Conservation (phyloP, 2,329 filamentous ascomycete genomes). For the Pseudogymnoascus sp. region DNA sequence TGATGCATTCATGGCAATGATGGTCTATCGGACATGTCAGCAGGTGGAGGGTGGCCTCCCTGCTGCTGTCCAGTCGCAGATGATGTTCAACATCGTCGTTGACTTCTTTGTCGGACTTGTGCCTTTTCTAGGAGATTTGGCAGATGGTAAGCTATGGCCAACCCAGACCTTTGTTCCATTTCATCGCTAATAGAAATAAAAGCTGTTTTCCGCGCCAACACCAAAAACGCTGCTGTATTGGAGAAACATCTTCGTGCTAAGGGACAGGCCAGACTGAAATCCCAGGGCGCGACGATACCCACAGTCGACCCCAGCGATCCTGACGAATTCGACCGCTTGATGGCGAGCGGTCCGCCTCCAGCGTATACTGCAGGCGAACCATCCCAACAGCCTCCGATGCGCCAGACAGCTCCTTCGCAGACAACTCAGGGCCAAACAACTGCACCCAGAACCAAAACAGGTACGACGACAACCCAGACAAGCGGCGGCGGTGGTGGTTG, state of each 20-base stretch:
- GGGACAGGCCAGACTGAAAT: slow-evolving; percentile 49
- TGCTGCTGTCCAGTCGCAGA: slow-evolving; percentile 50
- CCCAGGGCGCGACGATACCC: slow-evolving; percentile 40
- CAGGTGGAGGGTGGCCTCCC: slow-evolving; percentile 73
- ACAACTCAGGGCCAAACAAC: slow-evolving; percentile 11
- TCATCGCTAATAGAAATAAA: slow-evolving; percentile 18
- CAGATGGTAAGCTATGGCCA: slow-evolving; percentile 67
- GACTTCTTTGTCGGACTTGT: slow-evolving; percentile 69
- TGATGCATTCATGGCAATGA: slow-evolving; percentile 65
- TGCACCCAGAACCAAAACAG: slow-evolving; percentile 11
- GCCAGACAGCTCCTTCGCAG: slow-evolving; percentile 13
- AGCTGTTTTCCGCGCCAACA: slow-evolving; percentile 64
- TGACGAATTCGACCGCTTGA: slow-evolving; percentile 40
- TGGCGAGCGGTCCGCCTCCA: slow-evolving; percentile 25
- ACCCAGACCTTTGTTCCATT: slow-evolving; percentile 60
- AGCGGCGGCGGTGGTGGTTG: slow-evolving; percentile 21
- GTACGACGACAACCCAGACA: slow-evolving; percentile 10
- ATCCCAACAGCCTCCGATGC: slow-evolving; percentile 13
- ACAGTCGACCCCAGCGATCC: slow-evolving; percentile 46
- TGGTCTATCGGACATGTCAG: slow-evolving; percentile 65
- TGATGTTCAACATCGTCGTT: slow-evolving; percentile 72
- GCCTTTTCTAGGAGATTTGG: slow-evolving; percentile 68
- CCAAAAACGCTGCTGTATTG: slow-evolving; percentile 60
- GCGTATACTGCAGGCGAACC: slow-evolving; percentile 20
- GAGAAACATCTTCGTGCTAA: slow-evolving; percentile 62